Evolutionary conservation across 805 yeast species (phyloP).

Genomic region (Ogataea ramenticola): DNA sequence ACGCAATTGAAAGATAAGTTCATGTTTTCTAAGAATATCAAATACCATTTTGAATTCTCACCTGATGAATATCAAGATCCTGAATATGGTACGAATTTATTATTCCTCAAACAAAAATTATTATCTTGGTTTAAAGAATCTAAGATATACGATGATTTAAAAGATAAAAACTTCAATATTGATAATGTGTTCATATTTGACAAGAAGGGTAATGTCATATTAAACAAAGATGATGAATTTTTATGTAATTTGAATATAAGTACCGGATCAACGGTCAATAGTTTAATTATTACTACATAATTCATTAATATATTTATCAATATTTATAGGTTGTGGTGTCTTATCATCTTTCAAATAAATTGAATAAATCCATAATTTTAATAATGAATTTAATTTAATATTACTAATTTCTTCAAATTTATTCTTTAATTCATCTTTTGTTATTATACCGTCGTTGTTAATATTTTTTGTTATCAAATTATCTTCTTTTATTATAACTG

Average conservation of each 20-base stretch:
- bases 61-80: conserved; percentile 76
- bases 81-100: conserved; percentile 64
- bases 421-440: conserved; percentile 5
- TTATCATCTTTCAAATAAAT: background rate
- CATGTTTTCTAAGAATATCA: conserved; percentile 27
- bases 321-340: background rate
- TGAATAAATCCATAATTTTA: conserved; percentile 16
- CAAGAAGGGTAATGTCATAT: conserved; percentile 21
- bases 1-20: conserved; percentile 1
- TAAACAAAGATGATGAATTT: conserved; percentile 34
- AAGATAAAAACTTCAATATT: conserved; percentile 3
- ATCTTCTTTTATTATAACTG: background rate
- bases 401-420: conserved; percentile 12
- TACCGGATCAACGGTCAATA: conserved; percentile 41
- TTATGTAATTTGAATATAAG: conserved; percentile 45
- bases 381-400: conserved; percentile 16
- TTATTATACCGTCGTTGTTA: background rate
- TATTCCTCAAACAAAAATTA: conserved; percentile 50
- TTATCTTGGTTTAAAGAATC: conserved; percentile 47
- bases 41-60: conserved; percentile 69
- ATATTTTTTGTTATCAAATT: background rate
- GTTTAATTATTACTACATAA: conserved; percentile 19
- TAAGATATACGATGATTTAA: conserved; percentile 19
- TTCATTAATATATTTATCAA: background rate
- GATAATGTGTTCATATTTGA: conserved; percentile 28